phyloP scores from a whole-genome alignment of 2,329 filamentous ascomycete genomes.

The Huntiella abstrusa region DNA sequence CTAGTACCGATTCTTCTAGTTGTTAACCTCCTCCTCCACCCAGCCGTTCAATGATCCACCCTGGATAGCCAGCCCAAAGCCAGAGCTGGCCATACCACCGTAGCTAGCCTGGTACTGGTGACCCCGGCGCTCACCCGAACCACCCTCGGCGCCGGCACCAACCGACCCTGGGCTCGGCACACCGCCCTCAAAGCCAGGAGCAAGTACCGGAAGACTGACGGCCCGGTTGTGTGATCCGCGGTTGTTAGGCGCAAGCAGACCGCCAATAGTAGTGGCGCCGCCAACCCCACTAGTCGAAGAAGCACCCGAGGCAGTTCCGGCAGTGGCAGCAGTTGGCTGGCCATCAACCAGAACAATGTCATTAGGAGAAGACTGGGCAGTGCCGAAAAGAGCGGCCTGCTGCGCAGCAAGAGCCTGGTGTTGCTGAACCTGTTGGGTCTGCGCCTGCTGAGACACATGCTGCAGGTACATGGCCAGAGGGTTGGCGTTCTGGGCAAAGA shows the following conservation, averaged over 20 bases:
- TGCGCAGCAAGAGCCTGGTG: constrained; percentile 53
- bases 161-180: constrained; percentile 27
- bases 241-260: constrained; percentile 52
- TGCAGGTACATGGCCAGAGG: constrained; percentile 86
- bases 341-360: constrained; percentile 39
- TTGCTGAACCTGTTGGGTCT: constrained; percentile 58
- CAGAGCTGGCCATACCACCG: constrained; percentile 34
- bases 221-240: constrained; percentile 55
- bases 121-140: constrained; percentile 32
- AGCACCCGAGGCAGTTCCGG: constrained; percentile 46
- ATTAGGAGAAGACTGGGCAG: constrained; percentile 40
- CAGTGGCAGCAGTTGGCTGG: constrained; percentile 44
- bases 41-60: constrained; percentile 42
- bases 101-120: constrained; percentile 49
- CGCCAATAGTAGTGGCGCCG: constrained; percentile 52
- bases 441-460: constrained; percentile 55
- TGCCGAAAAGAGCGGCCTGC: constrained; percentile 65
- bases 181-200: constrained; percentile 43
- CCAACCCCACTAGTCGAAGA: constrained; percentile 34
- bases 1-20: constrained; percentile 21
- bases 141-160: constrained; percentile 19
- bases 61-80: constrained; percentile 44
- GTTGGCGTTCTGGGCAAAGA: constrained; percentile 71
- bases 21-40: constrained; percentile 47
- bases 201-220: constrained; percentile 65